Conservation (phyloP, 1,284 basidiomycete species). For the Hypsizygus ulmarius region DNA sequence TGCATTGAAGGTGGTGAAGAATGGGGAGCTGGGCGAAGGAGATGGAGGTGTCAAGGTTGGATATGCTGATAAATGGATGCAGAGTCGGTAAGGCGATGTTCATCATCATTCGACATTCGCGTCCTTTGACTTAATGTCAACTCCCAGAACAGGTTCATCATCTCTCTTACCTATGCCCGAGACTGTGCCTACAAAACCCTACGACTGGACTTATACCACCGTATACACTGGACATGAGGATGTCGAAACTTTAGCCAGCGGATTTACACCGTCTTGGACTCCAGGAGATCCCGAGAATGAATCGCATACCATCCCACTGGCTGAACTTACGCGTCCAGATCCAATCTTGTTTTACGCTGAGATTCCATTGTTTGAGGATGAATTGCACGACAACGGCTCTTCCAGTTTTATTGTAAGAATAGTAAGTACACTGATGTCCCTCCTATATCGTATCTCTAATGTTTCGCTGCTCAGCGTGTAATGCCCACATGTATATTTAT, state of each 20-base stretch:
- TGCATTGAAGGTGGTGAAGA: slow-evolving; percentile 75
- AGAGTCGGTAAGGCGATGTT: slow-evolving; percentile 72
- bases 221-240: slow-evolving; percentile 71
- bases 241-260: slow-evolving; percentile 19
- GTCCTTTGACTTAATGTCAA: slow-evolving; percentile 16
- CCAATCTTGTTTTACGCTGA: slow-evolving; percentile 96
- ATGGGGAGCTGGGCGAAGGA: slow-evolving; percentile 71
- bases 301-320: slow-evolving; percentile 71
- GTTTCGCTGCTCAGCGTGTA: slow-evolving; percentile 64
- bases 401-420: slow-evolving; percentile 81
- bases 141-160: slow-evolving; percentile 58
- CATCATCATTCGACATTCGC: slow-evolving; percentile 8
- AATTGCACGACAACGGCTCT: slow-evolving; percentile 91
- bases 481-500: slow-evolving; percentile 98
- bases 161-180: slow-evolving; percentile 67
- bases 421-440: slow-evolving; percentile 48
- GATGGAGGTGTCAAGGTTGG: slow-evolving; percentile 92
- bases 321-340: slow-evolving; percentile 83
- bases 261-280: slow-evolving; percentile 39
- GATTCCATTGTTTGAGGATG: slow-evolving; percentile 89
- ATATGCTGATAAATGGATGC: slow-evolving; percentile 92
- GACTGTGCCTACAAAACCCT: slow-evolving; percentile 79
- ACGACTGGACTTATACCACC: slow-evolving; percentile 98
- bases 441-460: slow-evolving; percentile 1
- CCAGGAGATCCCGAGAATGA: slow-evolving; percentile 52